Percentiles rank a stretch among this genome's conserved stretches.
phyloP scores from a whole-genome alignment of 163 green algal genomes.

The Chlamydomonas reinhardtii region DNA sequence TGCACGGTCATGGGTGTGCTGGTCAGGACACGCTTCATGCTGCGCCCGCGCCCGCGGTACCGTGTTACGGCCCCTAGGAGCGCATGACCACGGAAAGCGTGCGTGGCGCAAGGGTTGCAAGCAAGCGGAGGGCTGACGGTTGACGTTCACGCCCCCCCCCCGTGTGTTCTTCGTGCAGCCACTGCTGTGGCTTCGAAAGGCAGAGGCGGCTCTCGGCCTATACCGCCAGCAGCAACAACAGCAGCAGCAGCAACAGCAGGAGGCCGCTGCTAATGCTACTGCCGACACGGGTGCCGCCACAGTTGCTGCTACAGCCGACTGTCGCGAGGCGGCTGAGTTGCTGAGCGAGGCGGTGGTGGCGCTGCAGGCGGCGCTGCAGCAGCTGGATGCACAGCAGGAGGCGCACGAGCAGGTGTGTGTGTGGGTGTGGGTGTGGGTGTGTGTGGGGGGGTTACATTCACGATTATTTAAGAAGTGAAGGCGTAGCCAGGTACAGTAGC shows the following conservation, averaged over 20 bases:
- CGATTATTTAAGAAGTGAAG: too few relatives aligned
- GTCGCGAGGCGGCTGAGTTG: slow-evolving; percentile 34
- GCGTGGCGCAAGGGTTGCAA: too few relatives aligned
- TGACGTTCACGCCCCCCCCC: too few relatives aligned
- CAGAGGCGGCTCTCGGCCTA: slow-evolving; percentile 50
- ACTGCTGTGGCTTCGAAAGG: slow-evolving; percentile 56
- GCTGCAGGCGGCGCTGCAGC: slow-evolving; percentile 29
- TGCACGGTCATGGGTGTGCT: too few relatives aligned
- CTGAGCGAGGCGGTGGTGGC: slow-evolving; percentile 29
- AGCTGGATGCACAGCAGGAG: slow-evolving; percentile 37
- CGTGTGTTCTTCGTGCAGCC: too few relatives aligned
- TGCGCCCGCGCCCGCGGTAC: too few relatives aligned
- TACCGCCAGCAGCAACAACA: slow-evolving; percentile 39
- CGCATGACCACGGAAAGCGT: too few relatives aligned
- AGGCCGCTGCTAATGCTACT: slow-evolving; percentile 23
- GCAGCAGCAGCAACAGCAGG: slow-evolving; percentile 19
- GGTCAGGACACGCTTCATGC: too few relatives aligned
- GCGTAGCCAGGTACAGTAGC: too few relatives aligned
- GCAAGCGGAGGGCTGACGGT: too few relatives aligned
- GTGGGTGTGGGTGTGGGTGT: neutral
- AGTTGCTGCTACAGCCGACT: neutral
- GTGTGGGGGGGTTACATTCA: neutral
- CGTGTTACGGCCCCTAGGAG: too few relatives aligned
- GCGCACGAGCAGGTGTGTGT: slow-evolving; percentile 38
- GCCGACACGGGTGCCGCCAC: neutral